These are phyloP conservation scores for Guadua angustifolia DNA, from an alignment of 176 grass and related monocot genomes.

Conservation along the genomic window DNA sequence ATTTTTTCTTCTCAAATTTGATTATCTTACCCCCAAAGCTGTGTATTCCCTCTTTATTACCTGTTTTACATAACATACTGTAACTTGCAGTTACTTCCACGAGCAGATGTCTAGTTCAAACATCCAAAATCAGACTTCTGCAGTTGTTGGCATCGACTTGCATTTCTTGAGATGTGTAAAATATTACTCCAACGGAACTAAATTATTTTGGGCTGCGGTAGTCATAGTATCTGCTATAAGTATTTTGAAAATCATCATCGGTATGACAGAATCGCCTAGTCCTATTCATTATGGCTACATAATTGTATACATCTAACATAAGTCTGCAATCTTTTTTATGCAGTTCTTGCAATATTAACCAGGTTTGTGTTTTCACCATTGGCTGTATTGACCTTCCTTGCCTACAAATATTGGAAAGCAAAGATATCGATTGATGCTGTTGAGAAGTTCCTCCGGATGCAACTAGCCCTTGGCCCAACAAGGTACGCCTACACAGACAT, in stretches of 20 bases:
- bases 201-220: slow-evolving; percentile 7
- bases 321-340: neutral
- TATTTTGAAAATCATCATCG: neutral
- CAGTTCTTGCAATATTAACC: neutral
- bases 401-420: slow-evolving; percentile 50
- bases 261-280: neutral
- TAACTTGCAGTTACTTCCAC: slow-evolving; percentile 26
- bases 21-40: neutral
- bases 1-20: neutral
- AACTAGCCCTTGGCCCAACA: slow-evolving; percentile 33
- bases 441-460: slow-evolving; percentile 51
- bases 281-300: neutral
- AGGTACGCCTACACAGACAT: no score
- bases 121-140: neutral
- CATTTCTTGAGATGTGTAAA: slow-evolving; percentile 23
- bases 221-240: neutral
- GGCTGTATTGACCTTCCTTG: slow-evolving; percentile 22
- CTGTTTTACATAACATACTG: neutral
- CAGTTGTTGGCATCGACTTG: neutral
- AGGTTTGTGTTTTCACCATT: neutral
- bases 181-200: neutral
- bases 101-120: neutral
- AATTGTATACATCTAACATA: neutral
- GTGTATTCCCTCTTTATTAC: no score
- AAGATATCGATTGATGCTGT: slow-evolving; percentile 44